Conservation (phyloP, 495 filamentous ascomycete genomes). For the Oleoguttula mirabilis region DNA sequence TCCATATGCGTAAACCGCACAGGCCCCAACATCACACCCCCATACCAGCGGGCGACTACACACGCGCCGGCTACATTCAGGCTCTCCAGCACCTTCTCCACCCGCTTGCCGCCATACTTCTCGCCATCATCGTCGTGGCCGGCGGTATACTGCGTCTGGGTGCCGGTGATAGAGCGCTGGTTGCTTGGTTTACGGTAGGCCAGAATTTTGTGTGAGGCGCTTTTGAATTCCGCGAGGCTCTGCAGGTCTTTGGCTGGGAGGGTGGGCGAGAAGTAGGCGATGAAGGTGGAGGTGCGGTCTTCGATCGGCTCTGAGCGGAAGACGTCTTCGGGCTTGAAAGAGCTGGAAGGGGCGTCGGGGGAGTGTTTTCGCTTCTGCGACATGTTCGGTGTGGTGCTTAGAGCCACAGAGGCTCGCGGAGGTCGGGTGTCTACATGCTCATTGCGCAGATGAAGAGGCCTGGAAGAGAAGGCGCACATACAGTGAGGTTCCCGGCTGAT, state of each 20-base stretch:
- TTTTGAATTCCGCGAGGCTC: conserved; percentile 22
- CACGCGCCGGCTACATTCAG: conserved; percentile 29
- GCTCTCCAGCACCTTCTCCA: conserved; percentile 30
- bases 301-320: conserved; percentile 28
- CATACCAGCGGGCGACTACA: conserved; percentile 39
- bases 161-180: conserved; percentile 24
- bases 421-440: too few species aligned
- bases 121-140: conserved; percentile 39
- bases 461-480: too few species aligned
- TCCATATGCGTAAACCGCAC: conserved; percentile 36
- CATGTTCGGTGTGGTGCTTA: too few species aligned
- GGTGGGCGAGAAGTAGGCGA: conserved; percentile 32
- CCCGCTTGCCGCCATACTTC: conserved; percentile 29
- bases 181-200: conserved; percentile 30
- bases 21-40: conserved; percentile 35
- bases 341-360: conserved; percentile 2
- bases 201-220: conserved; percentile 34
- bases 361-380: conserved; percentile 24
- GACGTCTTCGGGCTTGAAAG: conserved; percentile 9
- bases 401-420: too few species aligned
- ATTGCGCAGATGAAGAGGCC: too few species aligned
- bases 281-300: conserved; percentile 34
- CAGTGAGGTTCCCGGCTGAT: too few species aligned
- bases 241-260: conserved; percentile 27
- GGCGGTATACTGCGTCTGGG: conserved; percentile 21